These are phyloP conservation scores for Pestalotiopsis sp. DNA, from an alignment of 2,329 filamentous ascomycete genomes.

Conservation along the genomic window DNA sequence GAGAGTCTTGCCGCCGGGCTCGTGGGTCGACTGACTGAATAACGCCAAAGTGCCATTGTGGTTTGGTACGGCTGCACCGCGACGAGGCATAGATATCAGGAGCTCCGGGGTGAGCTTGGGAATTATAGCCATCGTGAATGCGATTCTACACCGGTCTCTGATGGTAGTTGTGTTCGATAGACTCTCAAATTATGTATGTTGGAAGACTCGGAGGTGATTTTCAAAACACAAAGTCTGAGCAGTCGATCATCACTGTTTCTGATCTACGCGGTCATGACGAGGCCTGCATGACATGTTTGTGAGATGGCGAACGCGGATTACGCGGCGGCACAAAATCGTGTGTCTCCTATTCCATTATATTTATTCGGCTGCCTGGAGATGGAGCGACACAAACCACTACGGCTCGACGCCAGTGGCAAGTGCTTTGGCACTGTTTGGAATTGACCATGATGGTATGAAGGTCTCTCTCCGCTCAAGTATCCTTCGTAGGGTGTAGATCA, in stretches of 20 bases:
- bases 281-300: not conserved
- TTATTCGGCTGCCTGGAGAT: conserved; percentile 10
- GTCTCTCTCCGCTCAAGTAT: too few relatives aligned
- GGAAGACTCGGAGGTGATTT: not conserved
- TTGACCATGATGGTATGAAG: too few relatives aligned
- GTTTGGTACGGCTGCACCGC: conserved; percentile 39
- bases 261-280: conserved; percentile 5
- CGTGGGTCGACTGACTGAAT: conserved; percentile 40
- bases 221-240: not conserved
- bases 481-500: too few relatives aligned
- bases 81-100: conserved; percentile 30
- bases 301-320: conserved; percentile 16
- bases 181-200: not conserved
- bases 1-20: conserved; percentile 28
- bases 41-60: conserved; percentile 41
- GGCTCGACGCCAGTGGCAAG: not conserved
- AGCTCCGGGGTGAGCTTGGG: conserved; percentile 34
- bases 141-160: not conserved
- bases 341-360: not conserved
- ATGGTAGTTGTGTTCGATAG: not conserved
- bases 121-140: conserved; percentile 19
- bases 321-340: conserved; percentile 11
- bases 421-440: too few relatives aligned
- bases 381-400: not conserved
- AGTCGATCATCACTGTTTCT: not conserved